These are phyloP conservation scores for Kickxella alabastrina DNA, from an alignment of 192 early-diverging fungal genomes.

Conservation along the genomic window DNA sequence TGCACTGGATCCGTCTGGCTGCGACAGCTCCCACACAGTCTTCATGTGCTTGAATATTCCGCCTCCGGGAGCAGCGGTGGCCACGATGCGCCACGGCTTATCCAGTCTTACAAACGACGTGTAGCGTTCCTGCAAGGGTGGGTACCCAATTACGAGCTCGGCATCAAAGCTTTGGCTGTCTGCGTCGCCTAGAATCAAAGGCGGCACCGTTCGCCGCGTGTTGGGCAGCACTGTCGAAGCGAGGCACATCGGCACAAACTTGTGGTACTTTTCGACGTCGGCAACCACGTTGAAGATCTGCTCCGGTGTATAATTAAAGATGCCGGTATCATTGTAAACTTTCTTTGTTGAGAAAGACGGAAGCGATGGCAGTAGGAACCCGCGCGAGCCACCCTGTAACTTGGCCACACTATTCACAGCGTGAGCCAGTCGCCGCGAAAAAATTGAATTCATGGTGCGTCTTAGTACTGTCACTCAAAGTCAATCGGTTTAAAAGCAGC, in stretches of 20 bases:
- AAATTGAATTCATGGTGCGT: too few species aligned
- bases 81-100: constrained; percentile 60
- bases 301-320: constrained; percentile 52
- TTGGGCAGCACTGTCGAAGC: constrained; percentile 53
- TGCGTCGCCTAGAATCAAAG: too few species aligned
- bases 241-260: constrained; percentile 82
- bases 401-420: too few species aligned
- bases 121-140: constrained; percentile 73
- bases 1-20: background rate
- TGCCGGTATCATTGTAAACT: constrained; percentile 54
- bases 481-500: too few species aligned
- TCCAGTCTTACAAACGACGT: constrained; percentile 69
- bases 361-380: constrained; percentile 17
- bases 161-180: constrained; percentile 49
- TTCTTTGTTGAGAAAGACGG: constrained; percentile 7
- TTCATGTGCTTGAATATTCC: constrained; percentile 36
- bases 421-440: too few species aligned
- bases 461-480: too few species aligned
- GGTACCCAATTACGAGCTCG: constrained; percentile 77
- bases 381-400: constrained; percentile 1
- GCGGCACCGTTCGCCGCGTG: constrained; percentile 9
- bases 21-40: constrained; percentile 37
- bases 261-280: constrained; percentile 74
- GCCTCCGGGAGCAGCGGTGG: constrained; percentile 34
- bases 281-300: constrained; percentile 80